Conservation (phyloP, 2,329 filamentous ascomycete genomes). For the Penicillium sclerotiorum region DNA sequence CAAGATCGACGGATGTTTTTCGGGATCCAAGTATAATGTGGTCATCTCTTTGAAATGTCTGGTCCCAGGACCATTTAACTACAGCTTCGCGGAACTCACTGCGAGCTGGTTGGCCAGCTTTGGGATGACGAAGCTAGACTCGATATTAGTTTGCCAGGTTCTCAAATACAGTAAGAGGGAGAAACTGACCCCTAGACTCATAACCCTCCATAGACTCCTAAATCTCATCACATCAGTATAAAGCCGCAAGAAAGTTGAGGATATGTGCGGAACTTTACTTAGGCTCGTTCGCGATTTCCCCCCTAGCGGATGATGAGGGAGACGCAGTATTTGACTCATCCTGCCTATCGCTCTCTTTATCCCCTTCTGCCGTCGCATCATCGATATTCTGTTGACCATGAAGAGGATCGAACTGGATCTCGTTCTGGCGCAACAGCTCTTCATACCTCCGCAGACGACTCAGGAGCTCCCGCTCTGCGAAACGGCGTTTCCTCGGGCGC, state of each 20-base stretch:
- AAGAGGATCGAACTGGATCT: constrained; percentile 69
- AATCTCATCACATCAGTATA: not conserved
- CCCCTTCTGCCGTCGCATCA: not conserved
- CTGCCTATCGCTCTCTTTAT: not conserved
- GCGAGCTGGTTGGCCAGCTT: not conserved
- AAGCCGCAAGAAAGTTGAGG: constrained; percentile 13
- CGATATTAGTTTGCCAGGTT: not conserved
- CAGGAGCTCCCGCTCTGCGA: constrained; percentile 70
- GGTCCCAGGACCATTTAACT: constrained; percentile 16
- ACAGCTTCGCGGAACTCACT: constrained; percentile 7
- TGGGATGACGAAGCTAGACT: not conserved
- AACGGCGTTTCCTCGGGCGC: constrained; percentile 59
- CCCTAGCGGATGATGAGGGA: not conserved
- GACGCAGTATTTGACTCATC: not conserved
- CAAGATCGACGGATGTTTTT: constrained; percentile 10
- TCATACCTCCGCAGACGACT: constrained; percentile 72
- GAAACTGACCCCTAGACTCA: constrained; percentile 45
- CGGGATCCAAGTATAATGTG: constrained; percentile 19
- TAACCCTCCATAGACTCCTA: constrained; percentile 53
- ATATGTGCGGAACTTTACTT: constrained; percentile 18
- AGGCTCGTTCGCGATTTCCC: constrained; percentile 10
- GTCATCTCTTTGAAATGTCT: constrained; percentile 13
- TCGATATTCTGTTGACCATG: constrained; percentile 33
- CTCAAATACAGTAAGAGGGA: not conserved
- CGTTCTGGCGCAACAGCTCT: constrained; percentile 63